Conservation (phyloP, 78 protist species). For the Dictyostelium brefeldianum region DNA sequence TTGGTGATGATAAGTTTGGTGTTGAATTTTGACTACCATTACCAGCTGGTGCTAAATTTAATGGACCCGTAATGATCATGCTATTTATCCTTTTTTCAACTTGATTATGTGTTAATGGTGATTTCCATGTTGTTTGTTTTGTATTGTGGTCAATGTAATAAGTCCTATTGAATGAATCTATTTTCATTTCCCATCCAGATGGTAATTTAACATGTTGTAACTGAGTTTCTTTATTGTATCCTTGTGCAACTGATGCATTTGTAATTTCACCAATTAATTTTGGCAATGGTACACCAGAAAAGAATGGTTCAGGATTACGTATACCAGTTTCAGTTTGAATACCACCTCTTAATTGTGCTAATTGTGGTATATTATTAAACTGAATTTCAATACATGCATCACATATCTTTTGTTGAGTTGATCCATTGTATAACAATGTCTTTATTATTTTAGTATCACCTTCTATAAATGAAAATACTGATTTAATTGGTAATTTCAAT, state of each 20-base stretch:
- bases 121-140: constrained; percentile 65
- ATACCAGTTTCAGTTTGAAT: constrained; percentile 61
- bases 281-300: constrained; percentile 75
- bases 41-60: not conserved
- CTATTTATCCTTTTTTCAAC: not conserved
- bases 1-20: not conserved
- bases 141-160: constrained; percentile 84
- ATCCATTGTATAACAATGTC: not conserved
- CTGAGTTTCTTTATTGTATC: not conserved
- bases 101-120: constrained; percentile 17
- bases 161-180: constrained; percentile 51
- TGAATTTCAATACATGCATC: constrained; percentile 40
- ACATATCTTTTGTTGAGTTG: not conserved
- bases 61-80: not conserved
- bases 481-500: constrained; percentile 49
- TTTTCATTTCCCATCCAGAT: constrained; percentile 80
- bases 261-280: constrained; percentile 43
- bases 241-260: not conserved
- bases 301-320: constrained; percentile 40
- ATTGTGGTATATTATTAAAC: constrained; percentile 65
- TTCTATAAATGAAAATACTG: constrained; percentile 65
- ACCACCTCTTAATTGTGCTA: constrained; percentile 56
- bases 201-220: constrained; percentile 66
- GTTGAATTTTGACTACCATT: not conserved
- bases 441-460: constrained; percentile 47